Evolutionary conservation across 1,284 basidiomycete genomes (phyloP).

Genomic region (Malassezia sympodialis): DNA sequence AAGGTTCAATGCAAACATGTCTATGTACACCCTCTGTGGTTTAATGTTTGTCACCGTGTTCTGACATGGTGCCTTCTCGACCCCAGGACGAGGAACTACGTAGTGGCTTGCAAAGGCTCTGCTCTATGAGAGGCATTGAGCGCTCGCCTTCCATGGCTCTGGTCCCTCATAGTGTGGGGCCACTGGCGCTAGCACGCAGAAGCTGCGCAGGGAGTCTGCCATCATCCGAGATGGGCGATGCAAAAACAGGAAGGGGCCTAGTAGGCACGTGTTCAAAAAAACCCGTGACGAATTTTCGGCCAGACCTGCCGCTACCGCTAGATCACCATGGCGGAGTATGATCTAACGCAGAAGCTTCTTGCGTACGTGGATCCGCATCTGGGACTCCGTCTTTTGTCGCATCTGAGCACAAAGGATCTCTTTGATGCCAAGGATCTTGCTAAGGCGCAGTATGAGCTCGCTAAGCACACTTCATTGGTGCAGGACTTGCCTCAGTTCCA

Average conservation of each 20-base stretch:
- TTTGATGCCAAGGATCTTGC: conserved; percentile 68
- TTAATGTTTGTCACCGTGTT: too few relatives aligned
- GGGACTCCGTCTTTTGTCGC: conserved; percentile 77
- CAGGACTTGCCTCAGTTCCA: conserved; percentile 60
- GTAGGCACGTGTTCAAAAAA: conserved; percentile 10
- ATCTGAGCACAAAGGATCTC: conserved; percentile 60
- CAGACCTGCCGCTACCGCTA: not conserved
- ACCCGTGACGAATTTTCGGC: conserved; percentile 2
- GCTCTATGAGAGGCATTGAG: too few relatives aligned
- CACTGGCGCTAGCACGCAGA: not conserved
- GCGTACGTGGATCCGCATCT: conserved; percentile 89
- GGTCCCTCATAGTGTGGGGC: too few relatives aligned
- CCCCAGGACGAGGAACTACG: too few relatives aligned
- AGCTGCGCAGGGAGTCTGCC: too few relatives aligned
- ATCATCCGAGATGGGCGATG: not conserved
- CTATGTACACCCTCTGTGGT: too few relatives aligned
- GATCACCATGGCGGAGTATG: conserved; percentile 53
- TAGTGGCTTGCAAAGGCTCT: too few relatives aligned
- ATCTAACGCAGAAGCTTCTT: conserved; percentile 58
- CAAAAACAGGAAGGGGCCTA: not conserved
- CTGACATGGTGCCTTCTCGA: too few relatives aligned
- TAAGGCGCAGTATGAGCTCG: conserved; percentile 86
- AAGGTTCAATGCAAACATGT: too few relatives aligned
- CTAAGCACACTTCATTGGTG: conserved; percentile 61
- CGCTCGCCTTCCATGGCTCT: too few relatives aligned